Evolutionary conservation across 805 yeast genomes (phyloP), one percentile per base, ranked within the genome.

Genomic region (Priceomyces carsonii): DNA sequence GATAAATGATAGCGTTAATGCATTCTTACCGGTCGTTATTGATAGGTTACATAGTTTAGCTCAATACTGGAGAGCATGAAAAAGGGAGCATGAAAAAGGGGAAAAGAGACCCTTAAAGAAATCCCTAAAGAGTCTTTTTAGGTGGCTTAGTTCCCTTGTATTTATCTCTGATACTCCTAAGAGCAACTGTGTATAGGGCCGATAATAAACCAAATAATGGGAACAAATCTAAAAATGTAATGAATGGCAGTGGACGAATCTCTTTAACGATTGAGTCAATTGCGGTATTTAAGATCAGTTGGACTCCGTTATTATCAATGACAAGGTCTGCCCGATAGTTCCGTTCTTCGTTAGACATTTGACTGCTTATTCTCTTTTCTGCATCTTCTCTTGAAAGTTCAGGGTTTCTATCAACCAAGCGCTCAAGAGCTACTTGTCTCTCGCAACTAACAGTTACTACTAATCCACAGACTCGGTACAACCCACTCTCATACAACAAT

Each of bases 31-130:
- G 0, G 90, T 90, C 54, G 96, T 95, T 12, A 93, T 93, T 36
- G 99, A 93, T 54, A 79, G 96, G 44, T 65, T 93, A 34, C 99
- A 93, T 59, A 88, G 91, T 61, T 72, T 93, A 55, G 97, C 99
- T 0, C 99, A 93, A 55, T 93, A 93, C 55, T 95, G 99, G 99
- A 69, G 99, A 42, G 89, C 97, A 0, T 91, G 42, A 39, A 6
- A n/a, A 20, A 12, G 14, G 12, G 15, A 6, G 6, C 8, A 28
- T 17, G 20, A 18, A 10, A 6, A 6, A 6, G n/a, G 6, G 7
- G n/a, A 6, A 6, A 8, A 14, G 5, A 22, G 12, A 22, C 25
- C 25, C n/a, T 17, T 27, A 16, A 17, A 27, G 29, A 27, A 22
- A 13, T 21, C 16, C 20, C 22, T 32, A 38, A 26, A 26, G 19